phyloP scores from a whole-genome alignment of 2,329 filamentous ascomycete species.

The Colletotrichum sidae region DNA sequence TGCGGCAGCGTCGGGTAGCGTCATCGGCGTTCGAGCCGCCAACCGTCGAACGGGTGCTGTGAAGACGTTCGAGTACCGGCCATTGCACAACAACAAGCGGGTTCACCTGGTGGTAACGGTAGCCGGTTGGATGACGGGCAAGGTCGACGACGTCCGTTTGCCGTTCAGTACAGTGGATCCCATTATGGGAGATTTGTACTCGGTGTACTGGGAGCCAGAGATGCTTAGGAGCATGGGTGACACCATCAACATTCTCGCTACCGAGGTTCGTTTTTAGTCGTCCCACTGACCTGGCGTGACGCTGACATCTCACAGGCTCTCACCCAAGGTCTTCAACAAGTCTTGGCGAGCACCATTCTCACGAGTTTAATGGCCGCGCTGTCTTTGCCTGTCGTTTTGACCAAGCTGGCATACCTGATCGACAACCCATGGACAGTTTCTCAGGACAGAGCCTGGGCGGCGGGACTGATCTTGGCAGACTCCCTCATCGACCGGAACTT shows the following conservation, averaged over 20 bases:
- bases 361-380: constrained; percentile 91
- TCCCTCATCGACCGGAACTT: constrained; percentile 92
- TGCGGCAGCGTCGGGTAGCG: constrained; percentile 85
- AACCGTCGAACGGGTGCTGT: constrained; percentile 89
- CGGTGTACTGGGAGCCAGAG: constrained; percentile 96
- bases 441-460: constrained; percentile 86
- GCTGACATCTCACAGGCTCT: constrained; percentile 74
- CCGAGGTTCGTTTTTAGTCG: constrained; percentile 72
- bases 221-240: constrained; percentile 98
- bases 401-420: constrained; percentile 94
- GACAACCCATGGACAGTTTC: constrained; percentile 99
- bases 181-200: constrained; percentile 98
- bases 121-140: constrained; percentile 98
- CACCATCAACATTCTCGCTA: constrained; percentile 97
- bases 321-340: constrained; percentile 95
- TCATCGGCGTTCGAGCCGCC: constrained; percentile 89
- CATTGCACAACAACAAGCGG: constrained; percentile 96
- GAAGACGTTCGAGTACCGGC: constrained; percentile 95
- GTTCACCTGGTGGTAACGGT: constrained; percentile 96
- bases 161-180: constrained; percentile 97
- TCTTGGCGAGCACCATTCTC: constrained; percentile 89
- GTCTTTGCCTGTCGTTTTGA: constrained; percentile 90
- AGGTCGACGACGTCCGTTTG: constrained; percentile 93
- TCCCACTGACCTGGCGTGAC: not conserved
- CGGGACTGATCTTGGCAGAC: constrained; percentile 93